Conservation (phyloP, 78 protist species). For the Tieghemostelium lacteum region DNA sequence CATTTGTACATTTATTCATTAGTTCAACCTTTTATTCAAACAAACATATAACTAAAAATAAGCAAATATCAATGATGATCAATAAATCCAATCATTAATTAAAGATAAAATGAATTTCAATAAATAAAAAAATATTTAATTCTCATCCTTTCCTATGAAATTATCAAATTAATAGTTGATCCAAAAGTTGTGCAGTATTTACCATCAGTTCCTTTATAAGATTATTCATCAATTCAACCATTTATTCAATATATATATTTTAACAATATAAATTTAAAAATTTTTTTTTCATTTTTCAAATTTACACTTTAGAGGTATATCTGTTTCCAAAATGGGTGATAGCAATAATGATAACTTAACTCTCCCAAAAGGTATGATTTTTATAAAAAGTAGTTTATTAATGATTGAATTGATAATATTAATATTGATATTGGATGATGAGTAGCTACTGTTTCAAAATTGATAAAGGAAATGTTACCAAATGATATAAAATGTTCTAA, state of each 20-base stretch:
- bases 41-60: no score
- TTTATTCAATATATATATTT: background rate
- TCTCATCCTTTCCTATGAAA: background rate
- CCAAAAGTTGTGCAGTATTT: no score
- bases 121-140: no score
- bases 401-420: no score
- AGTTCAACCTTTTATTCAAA: no score
- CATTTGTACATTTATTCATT: no score
- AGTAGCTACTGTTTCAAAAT: slow-evolving; percentile 65
- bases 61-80: no score
- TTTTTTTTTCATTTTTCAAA: background rate
- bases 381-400: background rate
- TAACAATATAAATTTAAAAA: slow-evolving; percentile 6
- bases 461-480: slow-evolving; percentile 62
- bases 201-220: no score
- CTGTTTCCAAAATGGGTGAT: background rate
- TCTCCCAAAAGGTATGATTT: slow-evolving; percentile 45
- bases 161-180: no score
- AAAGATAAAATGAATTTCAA: no score
- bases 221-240: no score
- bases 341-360: slow-evolving; percentile 45
- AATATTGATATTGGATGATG: background rate
- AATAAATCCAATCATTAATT: no score
- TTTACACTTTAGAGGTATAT: background rate
- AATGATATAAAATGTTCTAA: slow-evolving; percentile 55